These are phyloP conservation scores for Cryphonectria japonica DNA, from an alignment of 2,329 filamentous ascomycete species.

Conservation along the genomic window DNA sequence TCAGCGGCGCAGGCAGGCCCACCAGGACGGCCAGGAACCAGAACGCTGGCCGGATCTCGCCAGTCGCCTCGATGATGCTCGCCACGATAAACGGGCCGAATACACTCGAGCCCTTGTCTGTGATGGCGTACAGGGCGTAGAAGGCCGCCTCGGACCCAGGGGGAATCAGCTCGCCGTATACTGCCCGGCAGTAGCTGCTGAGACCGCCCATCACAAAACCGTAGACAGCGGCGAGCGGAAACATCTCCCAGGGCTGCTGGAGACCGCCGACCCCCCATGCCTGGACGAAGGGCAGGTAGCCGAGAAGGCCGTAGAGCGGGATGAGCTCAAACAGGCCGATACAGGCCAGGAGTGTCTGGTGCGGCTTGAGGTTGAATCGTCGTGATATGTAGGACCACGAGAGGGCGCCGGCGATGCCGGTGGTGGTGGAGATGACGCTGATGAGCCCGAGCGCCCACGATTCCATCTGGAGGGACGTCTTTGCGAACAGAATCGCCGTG, in stretches of 20 bases:
- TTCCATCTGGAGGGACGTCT: conserved; percentile 88
- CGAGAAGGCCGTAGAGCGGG: conserved; percentile 85
- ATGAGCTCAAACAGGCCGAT: conserved; percentile 91
- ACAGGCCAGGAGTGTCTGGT: conserved; percentile 90
- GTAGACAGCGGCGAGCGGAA: conserved; percentile 85
- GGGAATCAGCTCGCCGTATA: conserved; percentile 93
- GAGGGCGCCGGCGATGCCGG: conserved; percentile 86
- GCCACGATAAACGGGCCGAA: conserved; percentile 96
- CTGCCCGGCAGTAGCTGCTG: conserved; percentile 85
- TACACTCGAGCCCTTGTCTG: conserved; percentile 91
- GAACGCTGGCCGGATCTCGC: conserved; percentile 84
- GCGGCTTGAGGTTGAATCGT: conserved; percentile 69
- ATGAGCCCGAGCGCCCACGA: conserved; percentile 88
- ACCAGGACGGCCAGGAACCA: conserved; percentile 90
- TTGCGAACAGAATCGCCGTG: conserved; percentile 93
- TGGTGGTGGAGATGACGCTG: conserved; percentile 85
- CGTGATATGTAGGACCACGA: conserved; percentile 83
- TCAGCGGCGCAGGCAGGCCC: conserved; percentile 79
- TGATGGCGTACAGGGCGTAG: conserved; percentile 95
- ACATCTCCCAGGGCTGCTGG: conserved; percentile 98
- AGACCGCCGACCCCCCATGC: conserved; percentile 77
- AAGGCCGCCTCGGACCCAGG: conserved; percentile 95
- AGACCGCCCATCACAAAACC: conserved; percentile 93
- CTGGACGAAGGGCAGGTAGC: conserved; percentile 81
- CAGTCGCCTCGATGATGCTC: conserved; percentile 82